A percentile compares a stretch with the other conserved stretches of the same genome.
phyloP scores from a whole-genome alignment of 2,329 filamentous ascomycete genomes.

The Sporothrix inflata region DNA sequence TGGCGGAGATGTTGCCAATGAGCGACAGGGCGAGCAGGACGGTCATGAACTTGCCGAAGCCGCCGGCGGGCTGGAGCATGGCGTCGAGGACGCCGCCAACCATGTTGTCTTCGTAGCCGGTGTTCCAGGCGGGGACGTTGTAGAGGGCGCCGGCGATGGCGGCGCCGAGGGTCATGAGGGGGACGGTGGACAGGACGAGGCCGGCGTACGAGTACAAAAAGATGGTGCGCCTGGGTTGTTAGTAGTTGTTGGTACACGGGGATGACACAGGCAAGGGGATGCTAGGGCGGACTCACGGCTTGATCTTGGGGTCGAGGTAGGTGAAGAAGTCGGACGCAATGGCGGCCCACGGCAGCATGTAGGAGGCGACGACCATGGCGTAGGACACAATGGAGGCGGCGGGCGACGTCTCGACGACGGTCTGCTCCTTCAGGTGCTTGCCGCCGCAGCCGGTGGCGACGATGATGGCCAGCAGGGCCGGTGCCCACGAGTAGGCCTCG shows the following conservation, averaged over 20 bases:
- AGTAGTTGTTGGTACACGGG: no score
- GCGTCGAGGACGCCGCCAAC: constrained; percentile 63
- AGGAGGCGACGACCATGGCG: constrained; percentile 64
- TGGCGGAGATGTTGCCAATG: constrained; percentile 62
- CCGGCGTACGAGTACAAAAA: constrained; percentile 62
- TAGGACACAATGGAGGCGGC: constrained; percentile 51
- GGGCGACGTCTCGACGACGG: constrained; percentile 40
- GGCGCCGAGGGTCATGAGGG: constrained; percentile 65
- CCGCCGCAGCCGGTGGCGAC: constrained; percentile 33
- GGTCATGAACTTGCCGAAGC: constrained; percentile 65
- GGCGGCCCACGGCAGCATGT: constrained; percentile 65
- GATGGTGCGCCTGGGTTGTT: constrained; percentile 38
- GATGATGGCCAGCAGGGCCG: constrained; percentile 33
- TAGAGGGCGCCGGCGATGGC: constrained; percentile 65
- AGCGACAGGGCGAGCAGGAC: constrained; percentile 61
- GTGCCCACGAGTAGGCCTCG: constrained; percentile 34
- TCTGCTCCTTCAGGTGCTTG: constrained; percentile 28
- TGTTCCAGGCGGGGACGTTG: constrained; percentile 56
- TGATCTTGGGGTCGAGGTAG: constrained; percentile 55
- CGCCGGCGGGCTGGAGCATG: constrained; percentile 60
- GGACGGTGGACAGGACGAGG: constrained; percentile 57
- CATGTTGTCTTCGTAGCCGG: constrained; percentile 55
- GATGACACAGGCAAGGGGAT: no score
- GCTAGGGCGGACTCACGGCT: no score
- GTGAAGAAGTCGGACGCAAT: constrained; percentile 64